These are phyloP conservation scores for Russula brevipes DNA, from an alignment of 768 basidiomycete species.

Conservation along the genomic window DNA sequence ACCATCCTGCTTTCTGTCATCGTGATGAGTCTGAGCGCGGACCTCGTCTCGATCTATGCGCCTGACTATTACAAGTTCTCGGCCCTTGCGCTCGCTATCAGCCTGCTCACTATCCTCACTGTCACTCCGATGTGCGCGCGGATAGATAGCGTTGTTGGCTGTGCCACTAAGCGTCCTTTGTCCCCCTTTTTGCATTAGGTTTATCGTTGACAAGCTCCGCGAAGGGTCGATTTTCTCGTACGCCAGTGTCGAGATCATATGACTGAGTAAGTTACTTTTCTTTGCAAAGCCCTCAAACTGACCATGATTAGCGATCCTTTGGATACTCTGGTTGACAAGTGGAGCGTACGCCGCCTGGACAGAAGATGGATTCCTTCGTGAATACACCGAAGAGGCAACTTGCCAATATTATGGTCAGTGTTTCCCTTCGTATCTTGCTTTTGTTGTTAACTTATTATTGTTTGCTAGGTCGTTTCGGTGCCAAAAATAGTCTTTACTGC, in stretches of 20 bases:
- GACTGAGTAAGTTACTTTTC: constrained; percentile 33
- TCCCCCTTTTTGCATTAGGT: constrained; percentile 26
- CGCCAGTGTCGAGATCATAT: constrained; percentile 36
- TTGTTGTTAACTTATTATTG: not conserved
- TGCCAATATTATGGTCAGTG: constrained; percentile 18
- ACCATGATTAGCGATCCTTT: constrained; percentile 31
- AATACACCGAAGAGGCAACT: not conserved
- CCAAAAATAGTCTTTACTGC: no score
- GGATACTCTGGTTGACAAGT: constrained; percentile 39
- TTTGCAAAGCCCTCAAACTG: not conserved
- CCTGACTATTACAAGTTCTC: no score
- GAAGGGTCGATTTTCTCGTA: constrained; percentile 38
- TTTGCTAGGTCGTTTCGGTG: not conserved
- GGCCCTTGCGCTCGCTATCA: constrained; percentile 2
- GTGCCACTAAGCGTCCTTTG: not conserved
- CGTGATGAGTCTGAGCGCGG: no score
- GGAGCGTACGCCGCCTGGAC: constrained; percentile 30
- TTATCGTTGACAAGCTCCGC: constrained; percentile 35
- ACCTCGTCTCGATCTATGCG: no score
- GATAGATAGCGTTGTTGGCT: not conserved
- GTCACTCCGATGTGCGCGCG: constrained; percentile 30
- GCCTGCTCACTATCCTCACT: constrained; percentile 30
- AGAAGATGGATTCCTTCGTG: not conserved
- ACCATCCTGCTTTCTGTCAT: no score
- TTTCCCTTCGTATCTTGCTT: not conserved